phyloP scores from a whole-genome alignment of 192 early-diverging fungal genomes.

The Entrophospora sp. region DNA sequence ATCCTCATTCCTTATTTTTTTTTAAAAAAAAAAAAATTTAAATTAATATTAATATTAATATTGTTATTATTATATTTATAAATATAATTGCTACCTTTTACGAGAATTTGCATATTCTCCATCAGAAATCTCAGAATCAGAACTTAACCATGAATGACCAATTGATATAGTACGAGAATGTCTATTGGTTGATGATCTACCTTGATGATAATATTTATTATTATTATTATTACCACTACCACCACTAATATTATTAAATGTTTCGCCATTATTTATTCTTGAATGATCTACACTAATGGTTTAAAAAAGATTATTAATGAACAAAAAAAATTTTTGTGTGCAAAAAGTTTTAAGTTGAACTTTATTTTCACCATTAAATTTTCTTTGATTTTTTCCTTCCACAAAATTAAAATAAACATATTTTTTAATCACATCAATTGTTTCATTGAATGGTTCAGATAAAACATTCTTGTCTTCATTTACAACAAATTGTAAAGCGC shows the following conservation, averaged over 20 bases:
- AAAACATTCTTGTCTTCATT: conserved; percentile 39
- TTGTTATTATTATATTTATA: too few species aligned
- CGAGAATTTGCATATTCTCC: background rate
- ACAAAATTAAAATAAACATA: conserved; percentile 42
- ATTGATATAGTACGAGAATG: background rate
- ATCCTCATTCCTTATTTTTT: conserved; percentile 21
- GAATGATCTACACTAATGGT: background rate
- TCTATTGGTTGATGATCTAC: background rate
- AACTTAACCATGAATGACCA: conserved; percentile 23
- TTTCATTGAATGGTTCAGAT: conserved; percentile 30
- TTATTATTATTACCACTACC: too few species aligned
- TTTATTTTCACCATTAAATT: background rate
- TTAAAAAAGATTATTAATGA: too few species aligned
- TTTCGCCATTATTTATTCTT: background rate
- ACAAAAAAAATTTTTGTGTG: too few species aligned
- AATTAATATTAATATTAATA: background rate
- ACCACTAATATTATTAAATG: too few species aligned
- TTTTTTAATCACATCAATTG: conserved; percentile 37
- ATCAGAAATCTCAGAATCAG: conserved; percentile 52
- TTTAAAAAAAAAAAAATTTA: background rate
- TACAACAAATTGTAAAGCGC: conserved; percentile 46
- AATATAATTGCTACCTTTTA: conserved; percentile 1
- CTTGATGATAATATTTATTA: too few species aligned
- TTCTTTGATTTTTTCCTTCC: background rate
- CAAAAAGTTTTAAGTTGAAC: too few species aligned